A percentile compares a stretch with the other conserved stretches of the same genome.
Conservation (phyloP, 2,329 filamentous ascomycete species). For the Rugonectria rugulosa region DNA sequence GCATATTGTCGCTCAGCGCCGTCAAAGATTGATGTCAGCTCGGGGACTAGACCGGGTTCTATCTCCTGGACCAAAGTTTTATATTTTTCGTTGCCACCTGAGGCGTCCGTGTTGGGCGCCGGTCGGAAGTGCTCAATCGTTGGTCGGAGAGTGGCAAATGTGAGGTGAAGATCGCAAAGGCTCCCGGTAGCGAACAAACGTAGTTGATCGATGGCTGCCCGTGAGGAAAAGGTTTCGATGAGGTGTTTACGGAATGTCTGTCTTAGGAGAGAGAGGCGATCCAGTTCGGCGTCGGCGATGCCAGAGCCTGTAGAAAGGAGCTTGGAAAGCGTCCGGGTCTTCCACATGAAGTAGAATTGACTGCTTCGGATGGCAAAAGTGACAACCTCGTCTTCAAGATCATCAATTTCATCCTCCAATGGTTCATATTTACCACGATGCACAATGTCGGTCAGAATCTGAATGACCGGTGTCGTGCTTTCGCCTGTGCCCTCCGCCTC, state of each 20-base stretch:
- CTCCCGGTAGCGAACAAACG: conserved; percentile 78
- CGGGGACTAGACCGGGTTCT: conserved; percentile 65
- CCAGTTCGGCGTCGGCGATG: conserved; percentile 65
- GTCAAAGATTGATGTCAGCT: conserved; percentile 80
- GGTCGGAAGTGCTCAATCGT: conserved; percentile 52
- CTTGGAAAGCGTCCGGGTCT: conserved; percentile 68
- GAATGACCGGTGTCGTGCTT: conserved; percentile 63
- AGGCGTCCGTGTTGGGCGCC: conserved; percentile 35
- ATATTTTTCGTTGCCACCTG: conserved; percentile 41
- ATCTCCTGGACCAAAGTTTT: conserved; percentile 71
- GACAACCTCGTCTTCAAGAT: conserved; percentile 80
- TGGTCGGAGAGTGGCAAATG: conserved; percentile 77
- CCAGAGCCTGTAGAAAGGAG: conserved; percentile 62
- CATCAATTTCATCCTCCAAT: conserved; percentile 74
- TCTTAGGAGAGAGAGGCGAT: conserved; percentile 64
- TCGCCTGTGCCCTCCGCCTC: conserved; percentile 66
- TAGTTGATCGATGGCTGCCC: conserved; percentile 77
- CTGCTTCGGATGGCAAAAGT: conserved; percentile 77
- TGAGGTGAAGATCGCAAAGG: conserved; percentile 81
- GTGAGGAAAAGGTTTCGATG: conserved; percentile 72
- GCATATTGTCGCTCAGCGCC: conserved; percentile 79
- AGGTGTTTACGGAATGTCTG: conserved; percentile 68
- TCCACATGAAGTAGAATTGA: conserved; percentile 97
- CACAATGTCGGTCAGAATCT: conserved; percentile 75
- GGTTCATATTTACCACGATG: conserved; percentile 76